Conservation (phyloP, 306 rosid genomes). For the Cajanus cajan region DNA sequence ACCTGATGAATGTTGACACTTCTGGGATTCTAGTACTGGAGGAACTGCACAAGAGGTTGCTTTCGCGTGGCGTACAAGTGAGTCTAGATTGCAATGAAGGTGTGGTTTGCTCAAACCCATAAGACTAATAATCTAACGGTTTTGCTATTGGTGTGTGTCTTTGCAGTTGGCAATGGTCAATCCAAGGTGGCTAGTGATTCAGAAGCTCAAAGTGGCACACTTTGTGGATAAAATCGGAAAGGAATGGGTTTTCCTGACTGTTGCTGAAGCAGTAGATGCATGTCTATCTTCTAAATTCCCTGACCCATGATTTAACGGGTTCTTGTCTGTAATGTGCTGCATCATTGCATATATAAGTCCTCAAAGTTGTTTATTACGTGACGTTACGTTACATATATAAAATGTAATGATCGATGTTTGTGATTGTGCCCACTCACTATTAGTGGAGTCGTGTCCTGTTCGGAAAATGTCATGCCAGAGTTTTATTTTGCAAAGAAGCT, state of each 20-base stretch:
- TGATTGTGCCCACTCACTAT: neutral
- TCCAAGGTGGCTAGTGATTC: constrained; percentile 80
- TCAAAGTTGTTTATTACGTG: neutral
- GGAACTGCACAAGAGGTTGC: constrained; percentile 69
- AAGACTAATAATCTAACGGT: neutral
- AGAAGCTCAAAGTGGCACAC: constrained; percentile 68
- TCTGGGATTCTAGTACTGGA: constrained; percentile 73
- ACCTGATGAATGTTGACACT: constrained; percentile 71
- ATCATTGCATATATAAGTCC: neutral
- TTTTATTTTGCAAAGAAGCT: neutral
- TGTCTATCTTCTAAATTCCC: constrained; percentile 40
- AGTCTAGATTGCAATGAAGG: constrained; percentile 1
- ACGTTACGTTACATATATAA: neutral
- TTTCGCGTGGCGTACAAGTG: constrained; percentile 54
- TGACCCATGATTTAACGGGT: constrained; percentile 18
- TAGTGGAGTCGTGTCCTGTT: neutral
- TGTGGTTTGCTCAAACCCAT: neutral
- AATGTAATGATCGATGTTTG: neutral
- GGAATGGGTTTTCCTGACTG: constrained; percentile 61
- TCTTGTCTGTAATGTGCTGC: neutral
- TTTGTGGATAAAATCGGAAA: constrained; percentile 76
- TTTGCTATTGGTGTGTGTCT: neutral
- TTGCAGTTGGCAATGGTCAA: constrained; percentile 74
- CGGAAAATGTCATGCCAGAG: neutral
- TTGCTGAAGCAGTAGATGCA: constrained; percentile 78